Conservation (phyloP, 192 early-diverging fungal genomes). For the Podila verticillata region DNA sequence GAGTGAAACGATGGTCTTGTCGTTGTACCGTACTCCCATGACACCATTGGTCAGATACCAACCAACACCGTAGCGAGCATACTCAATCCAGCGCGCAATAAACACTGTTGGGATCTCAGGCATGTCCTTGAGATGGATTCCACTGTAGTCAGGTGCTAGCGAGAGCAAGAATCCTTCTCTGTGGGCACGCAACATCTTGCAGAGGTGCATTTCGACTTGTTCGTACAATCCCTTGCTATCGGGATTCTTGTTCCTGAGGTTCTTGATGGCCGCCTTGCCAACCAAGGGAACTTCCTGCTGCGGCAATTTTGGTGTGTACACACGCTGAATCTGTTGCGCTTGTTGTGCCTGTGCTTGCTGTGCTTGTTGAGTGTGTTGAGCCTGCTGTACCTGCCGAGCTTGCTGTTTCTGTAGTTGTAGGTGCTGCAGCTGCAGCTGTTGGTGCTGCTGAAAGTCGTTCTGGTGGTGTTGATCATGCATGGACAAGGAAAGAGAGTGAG, state of each 20-base stretch:
- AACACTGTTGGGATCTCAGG: slow-evolving; percentile 63
- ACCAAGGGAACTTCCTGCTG: not conserved
- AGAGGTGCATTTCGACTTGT: slow-evolving; percentile 3
- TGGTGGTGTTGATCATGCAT: slow-evolving; percentile 21
- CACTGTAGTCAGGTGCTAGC: not conserved
- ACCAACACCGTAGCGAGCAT: slow-evolving; percentile 88
- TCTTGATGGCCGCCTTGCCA: not conserved
- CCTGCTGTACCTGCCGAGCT: not conserved
- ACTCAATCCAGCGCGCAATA: slow-evolving; percentile 91
- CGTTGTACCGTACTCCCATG: slow-evolving; percentile 89
- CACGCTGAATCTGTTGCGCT: slow-evolving; percentile 3
- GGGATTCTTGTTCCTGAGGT: slow-evolving; percentile 2
- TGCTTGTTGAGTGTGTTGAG: not conserved
- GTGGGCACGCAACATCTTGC: not conserved
- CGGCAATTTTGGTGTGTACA: not conserved
- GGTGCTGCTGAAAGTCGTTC: slow-evolving; percentile 4
- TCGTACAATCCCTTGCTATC: not conserved
- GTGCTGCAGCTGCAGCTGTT: slow-evolving; percentile 11
- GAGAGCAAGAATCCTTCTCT: not conserved
- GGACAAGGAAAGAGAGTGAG: slow-evolving; percentile 38
- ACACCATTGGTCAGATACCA: slow-evolving; percentile 89
- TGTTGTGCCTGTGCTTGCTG: not conserved
- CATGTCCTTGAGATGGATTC: not conserved
- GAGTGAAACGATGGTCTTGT: slow-evolving; percentile 79
- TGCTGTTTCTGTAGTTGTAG: slow-evolving; percentile 10